Base-by-base conservation (phyloP, 768 basidiomycete species). In the Suillus discolor region DNA sequence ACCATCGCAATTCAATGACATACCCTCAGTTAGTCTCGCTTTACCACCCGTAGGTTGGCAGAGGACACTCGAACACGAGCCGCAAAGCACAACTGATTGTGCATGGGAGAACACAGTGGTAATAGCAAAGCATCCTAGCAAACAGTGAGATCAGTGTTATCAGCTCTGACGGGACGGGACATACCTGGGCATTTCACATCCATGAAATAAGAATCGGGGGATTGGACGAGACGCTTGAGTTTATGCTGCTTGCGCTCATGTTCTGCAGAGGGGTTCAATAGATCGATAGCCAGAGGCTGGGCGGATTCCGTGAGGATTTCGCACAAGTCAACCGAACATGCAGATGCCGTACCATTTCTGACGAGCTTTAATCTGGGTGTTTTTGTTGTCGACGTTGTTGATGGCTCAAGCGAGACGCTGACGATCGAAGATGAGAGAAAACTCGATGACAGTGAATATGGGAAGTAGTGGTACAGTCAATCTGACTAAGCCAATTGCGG, bases 61-160 rank as follows among this genome's bases (percentile, higher is more conserved):
- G 72, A 99, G 85, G 67, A 98, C 92, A 72, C 90, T 92, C 63
- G 93, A 87, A 87, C 97, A 99, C 59, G 93, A 90, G 64, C 87
- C 87, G 79, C 97, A 99, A 74, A 95, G 83, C 61, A 98, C 96
- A 68, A 98, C 97, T 67, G 95, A 97, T 81, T 98, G 96, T 49
- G 97, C 96, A 80, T 99, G 96, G 70, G 97, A 99, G 89, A 99
- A 99, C 74, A 99, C 96, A 71, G 95, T 96, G 73, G 95, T 96
- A 79, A 95, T 94, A 71, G 89, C 88, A 79, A 95, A 95, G 86
- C 95, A 97, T 70, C 94, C 94, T 93, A 62, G 23, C 16, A 31
- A 18, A 39, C 6, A 39, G 45, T 70, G 31, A 68, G 54, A 62
- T 44, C 39, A 25, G 39, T 39, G 42, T 18, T 15, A 11, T n/a